phyloP scores from a whole-genome alignment of 1,284 basidiomycete species.

The Apiotrichum domesticum region DNA sequence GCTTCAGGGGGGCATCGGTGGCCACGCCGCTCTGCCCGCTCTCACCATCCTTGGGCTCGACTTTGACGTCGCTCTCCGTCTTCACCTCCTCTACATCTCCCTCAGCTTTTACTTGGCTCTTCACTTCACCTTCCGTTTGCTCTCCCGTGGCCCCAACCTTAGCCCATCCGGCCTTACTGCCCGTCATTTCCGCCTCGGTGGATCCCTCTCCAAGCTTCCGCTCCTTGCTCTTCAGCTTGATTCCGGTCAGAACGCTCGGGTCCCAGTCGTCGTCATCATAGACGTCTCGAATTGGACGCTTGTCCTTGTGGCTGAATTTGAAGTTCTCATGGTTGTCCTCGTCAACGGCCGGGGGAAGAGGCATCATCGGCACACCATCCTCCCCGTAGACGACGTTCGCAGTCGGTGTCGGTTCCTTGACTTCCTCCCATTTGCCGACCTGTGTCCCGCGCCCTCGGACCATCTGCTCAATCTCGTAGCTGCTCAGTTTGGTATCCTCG shows the following conservation, averaged over 20 bases:
- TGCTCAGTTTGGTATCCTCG: conserved; percentile 53
- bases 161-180: conserved; percentile 1
- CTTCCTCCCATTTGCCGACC: conserved; percentile 77
- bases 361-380: not conserved
- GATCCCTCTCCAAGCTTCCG: conserved; percentile 15
- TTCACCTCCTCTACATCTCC: conserved; percentile 10
- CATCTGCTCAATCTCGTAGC: conserved; percentile 55
- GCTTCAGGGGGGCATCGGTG: not conserved
- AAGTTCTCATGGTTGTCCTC: conserved; percentile 32
- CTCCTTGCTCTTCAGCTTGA: conserved; percentile 39
- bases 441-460: conserved; percentile 61
- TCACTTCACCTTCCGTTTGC: not conserved
- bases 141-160: not conserved
- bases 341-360: not conserved
- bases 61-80: conserved; percentile 1
- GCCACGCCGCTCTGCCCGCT: not conserved
- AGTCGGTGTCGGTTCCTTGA: conserved; percentile 47
- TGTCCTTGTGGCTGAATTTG: conserved; percentile 24
- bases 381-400: conserved; percentile 1
- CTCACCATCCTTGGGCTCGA: not conserved
- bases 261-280: conserved; percentile 44
- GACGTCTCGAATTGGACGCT: conserved; percentile 26
- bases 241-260: conserved; percentile 21
- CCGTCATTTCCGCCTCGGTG: conserved; percentile 19
- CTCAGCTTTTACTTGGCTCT: conserved; percentile 4